These are phyloP conservation scores for Saturnispora silvae DNA, from an alignment of 805 yeast species.

Conservation along the genomic window DNA sequence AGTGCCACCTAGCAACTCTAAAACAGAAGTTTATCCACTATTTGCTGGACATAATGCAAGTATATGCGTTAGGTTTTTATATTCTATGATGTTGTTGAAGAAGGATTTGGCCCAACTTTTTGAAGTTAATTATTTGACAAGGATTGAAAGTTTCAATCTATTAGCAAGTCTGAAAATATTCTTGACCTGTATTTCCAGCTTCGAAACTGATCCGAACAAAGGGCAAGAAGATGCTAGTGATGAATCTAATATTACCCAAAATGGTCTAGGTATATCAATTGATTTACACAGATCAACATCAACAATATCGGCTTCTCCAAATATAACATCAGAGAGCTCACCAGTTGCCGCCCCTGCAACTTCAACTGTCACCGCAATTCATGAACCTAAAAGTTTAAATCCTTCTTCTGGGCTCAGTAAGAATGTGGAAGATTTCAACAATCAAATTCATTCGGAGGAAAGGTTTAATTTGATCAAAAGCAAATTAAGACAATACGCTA, in stretches of 20 bases:
- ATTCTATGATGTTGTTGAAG: slow-evolving; percentile 35
- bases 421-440: slow-evolving; percentile 4
- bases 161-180: slow-evolving; percentile 27
- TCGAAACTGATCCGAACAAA: not conserved
- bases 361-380: not conserved
- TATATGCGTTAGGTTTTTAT: slow-evolving; percentile 34
- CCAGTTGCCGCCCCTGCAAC: not conserved
- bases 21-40: slow-evolving; percentile 34
- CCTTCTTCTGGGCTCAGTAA: not conserved
- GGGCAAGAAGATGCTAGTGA: not conserved
- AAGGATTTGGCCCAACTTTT: slow-evolving; percentile 37
- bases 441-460: slow-evolving; percentile 12
- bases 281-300: too few relatives aligned
- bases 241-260: too few relatives aligned
- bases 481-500: slow-evolving; percentile 12
- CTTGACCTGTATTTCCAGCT: slow-evolving; percentile 20
- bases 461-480: slow-evolving; percentile 19
- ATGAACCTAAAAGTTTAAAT: not conserved
- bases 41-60: slow-evolving; percentile 35
- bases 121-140: slow-evolving; percentile 22
- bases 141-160: slow-evolving; percentile 24
- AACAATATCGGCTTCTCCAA: not conserved
- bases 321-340: not conserved
- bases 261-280: too few relatives aligned
- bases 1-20: not conserved